These are phyloP conservation scores for Cryptococcus sp. DNA, from an alignment of 1,284 basidiomycete genomes.

Conservation along the genomic window DNA sequence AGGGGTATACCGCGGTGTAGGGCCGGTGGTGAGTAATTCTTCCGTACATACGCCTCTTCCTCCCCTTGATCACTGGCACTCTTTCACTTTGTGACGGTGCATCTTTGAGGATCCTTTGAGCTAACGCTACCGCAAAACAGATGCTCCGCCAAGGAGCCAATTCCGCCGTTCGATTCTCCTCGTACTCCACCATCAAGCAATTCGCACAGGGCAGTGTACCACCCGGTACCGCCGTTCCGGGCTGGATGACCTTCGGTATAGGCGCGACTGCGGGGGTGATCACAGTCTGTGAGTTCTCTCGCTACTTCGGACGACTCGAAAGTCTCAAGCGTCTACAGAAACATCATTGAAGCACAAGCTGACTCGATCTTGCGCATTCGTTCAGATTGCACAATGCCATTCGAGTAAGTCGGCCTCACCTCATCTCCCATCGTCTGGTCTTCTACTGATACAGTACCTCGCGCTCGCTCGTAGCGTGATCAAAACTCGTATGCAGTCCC, in stretches of 20 bases:
- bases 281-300: slow-evolving; percentile 72
- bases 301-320: too few relatives aligned
- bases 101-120: too few relatives aligned
- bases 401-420: slow-evolving; percentile 66
- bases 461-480: slow-evolving; percentile 71
- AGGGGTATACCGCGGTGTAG: slow-evolving; percentile 86
- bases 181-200: slow-evolving; percentile 89
- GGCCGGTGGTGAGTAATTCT: slow-evolving; percentile 74
- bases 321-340: too few relatives aligned
- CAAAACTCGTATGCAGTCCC: slow-evolving; percentile 96
- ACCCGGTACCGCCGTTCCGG: slow-evolving; percentile 81
- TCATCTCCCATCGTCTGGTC: background rate
- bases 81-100: background rate
- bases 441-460: too few relatives aligned
- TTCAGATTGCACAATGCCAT: slow-evolving; percentile 72
- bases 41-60: too few relatives aligned
- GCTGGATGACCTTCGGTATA: slow-evolving; percentile 88
- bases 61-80: background rate
- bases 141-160: slow-evolving; percentile 98
- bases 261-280: slow-evolving; percentile 91
- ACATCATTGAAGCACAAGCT: too few relatives aligned
- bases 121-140: slow-evolving; percentile 53
- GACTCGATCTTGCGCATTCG: background rate
- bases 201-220: slow-evolving; percentile 81
- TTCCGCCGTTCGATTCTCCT: slow-evolving; percentile 94